Conservation (phyloP, 306 rosid species). For the Quillaja saponaria region DNA sequence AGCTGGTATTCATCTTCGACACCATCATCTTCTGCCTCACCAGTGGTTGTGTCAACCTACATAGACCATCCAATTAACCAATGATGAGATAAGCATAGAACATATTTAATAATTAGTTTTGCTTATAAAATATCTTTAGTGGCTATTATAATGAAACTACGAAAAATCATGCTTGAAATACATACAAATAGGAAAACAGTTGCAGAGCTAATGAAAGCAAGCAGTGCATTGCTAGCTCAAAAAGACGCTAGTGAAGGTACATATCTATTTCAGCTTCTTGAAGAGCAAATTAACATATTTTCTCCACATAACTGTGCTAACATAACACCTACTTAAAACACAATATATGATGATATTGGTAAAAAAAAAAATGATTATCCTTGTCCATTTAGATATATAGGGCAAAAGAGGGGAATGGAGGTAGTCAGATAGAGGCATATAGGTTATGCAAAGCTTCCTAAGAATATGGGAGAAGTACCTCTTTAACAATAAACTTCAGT, state of each 20-base stretch:
- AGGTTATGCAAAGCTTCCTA: not conserved
- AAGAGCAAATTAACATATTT: too few relatives aligned
- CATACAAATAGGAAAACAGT: not conserved
- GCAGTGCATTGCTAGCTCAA: too few relatives aligned
- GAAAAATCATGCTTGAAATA: conserved; percentile 8
- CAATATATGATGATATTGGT: not conserved
- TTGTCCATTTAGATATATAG: not conserved
- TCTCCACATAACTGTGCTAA: too few relatives aligned
- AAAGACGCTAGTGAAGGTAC: too few relatives aligned
- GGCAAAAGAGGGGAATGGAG: not conserved
- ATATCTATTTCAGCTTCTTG: too few relatives aligned
- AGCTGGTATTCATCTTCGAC: conserved; percentile 97
- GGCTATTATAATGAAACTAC: not conserved
- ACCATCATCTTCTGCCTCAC: conserved; percentile 97
- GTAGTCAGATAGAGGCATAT: not conserved
- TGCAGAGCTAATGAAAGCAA: not conserved
- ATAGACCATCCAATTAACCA: conserved; percentile 29
- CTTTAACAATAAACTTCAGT: conserved; percentile 83
- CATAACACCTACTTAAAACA: not conserved
- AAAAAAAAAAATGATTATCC: not conserved
- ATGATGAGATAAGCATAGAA: conserved; percentile 13
- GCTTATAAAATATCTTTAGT: conserved; percentile 6
- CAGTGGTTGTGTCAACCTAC: conserved; percentile 80
- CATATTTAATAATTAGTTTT: not conserved
- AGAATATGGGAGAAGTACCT: conserved; percentile 47